A percentile compares a stretch with the other conserved stretches of the same genome.
phyloP scores from a whole-genome alignment of 371 early-diverging fungal genomes.

The Apophysomyces sp. region DNA sequence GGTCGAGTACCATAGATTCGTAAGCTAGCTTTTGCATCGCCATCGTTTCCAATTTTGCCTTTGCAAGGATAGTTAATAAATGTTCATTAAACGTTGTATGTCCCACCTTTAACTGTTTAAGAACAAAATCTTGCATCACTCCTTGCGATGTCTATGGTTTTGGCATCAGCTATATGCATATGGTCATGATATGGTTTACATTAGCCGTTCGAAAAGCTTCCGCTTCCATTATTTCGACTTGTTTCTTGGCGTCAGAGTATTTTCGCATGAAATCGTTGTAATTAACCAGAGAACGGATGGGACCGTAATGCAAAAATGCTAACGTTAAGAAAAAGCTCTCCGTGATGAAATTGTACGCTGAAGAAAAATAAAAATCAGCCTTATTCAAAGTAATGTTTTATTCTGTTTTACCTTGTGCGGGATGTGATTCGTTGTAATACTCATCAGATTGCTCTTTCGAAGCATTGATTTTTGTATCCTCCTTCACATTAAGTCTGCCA shows the following conservation, averaged over 20 bases:
- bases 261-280: conserved; percentile 69
- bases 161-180: neutral
- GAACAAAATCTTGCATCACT: conserved; percentile 48
- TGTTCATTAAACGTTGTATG: neutral
- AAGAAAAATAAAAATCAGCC: neutral
- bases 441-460: conserved; percentile 69
- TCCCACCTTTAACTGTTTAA: conserved; percentile 56
- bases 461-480: conserved; percentile 82
- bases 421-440: conserved; percentile 30
- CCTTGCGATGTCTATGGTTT: conserved; percentile 34
- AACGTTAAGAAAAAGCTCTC: conserved; percentile 86
- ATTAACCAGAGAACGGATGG: conserved; percentile 66
- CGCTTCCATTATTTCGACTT: conserved; percentile 50
- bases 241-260: conserved; percentile 63
- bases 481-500: conserved; percentile 57
- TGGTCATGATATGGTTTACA: conserved; percentile 21
- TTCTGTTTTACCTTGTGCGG: neutral
- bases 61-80: neutral
- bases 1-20: conserved; percentile 79
- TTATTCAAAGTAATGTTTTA: neutral
- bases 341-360: conserved; percentile 78
- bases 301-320: conserved; percentile 78
- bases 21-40: conserved; percentile 66
- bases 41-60: conserved; percentile 55
- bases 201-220: conserved; percentile 41